These are phyloP conservation scores for Umbilicus rupestris DNA, from an alignment of 164 flowering plant genomes.

Conservation along the genomic window DNA sequence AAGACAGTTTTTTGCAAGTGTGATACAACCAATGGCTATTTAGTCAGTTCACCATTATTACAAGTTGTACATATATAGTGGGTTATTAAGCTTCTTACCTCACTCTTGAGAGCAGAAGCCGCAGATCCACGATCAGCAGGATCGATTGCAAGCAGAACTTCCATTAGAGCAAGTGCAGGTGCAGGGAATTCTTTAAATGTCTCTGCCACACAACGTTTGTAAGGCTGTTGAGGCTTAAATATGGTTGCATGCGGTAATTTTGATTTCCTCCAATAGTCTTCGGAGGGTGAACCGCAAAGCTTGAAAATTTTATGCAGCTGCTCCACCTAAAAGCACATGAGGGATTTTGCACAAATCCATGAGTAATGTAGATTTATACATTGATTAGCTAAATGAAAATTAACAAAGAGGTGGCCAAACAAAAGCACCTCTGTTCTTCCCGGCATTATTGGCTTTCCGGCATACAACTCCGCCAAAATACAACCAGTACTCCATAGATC, in stretches of 20 bases:
- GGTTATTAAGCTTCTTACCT: slow-evolving; percentile 37
- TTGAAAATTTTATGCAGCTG: slow-evolving; percentile 94
- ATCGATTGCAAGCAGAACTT: slow-evolving; percentile 74
- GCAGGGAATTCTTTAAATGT: slow-evolving; percentile 84
- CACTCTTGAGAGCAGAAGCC: slow-evolving; percentile 64
- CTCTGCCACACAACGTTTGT: slow-evolving; percentile 68
- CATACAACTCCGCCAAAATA: slow-evolving; percentile 92
- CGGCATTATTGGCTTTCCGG: slow-evolving; percentile 97
- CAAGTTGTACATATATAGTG: background rate
- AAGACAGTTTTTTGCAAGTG: too few species aligned
- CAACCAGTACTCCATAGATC: slow-evolving; percentile 99
- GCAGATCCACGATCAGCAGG: slow-evolving; percentile 91
- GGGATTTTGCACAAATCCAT: background rate
- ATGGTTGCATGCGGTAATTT: slow-evolving; percentile 91
- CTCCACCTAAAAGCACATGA: slow-evolving; percentile 55
- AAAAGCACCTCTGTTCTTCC: slow-evolving; percentile 95
- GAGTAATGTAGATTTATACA: too few species aligned
- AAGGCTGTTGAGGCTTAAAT: slow-evolving; percentile 92
- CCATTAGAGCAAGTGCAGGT: slow-evolving; percentile 70
- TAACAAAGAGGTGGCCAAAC: background rate
- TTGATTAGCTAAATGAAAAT: too few species aligned
- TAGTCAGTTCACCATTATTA: too few species aligned
- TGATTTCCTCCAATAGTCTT: slow-evolving; percentile 91
- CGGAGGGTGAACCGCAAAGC: slow-evolving; percentile 96
- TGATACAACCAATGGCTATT: too few species aligned